phyloP scores from a whole-genome alignment of 2,329 filamentous ascomycete genomes.

The Diplodia corticola region DNA sequence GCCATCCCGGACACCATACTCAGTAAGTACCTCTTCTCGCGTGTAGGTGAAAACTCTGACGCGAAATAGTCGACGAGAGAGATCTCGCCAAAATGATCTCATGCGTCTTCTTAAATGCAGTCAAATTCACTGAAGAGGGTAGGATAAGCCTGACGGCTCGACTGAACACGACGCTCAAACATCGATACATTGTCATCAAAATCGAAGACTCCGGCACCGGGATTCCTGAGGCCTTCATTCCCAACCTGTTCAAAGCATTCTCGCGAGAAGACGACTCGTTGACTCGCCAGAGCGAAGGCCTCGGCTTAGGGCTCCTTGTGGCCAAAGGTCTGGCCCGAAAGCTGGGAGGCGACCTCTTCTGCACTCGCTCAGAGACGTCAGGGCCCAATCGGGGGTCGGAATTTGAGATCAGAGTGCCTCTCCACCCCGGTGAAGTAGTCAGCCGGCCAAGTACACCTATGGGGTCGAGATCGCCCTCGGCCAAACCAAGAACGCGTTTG shows the following conservation, averaged over 20 bases:
- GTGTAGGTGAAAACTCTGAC: conserved; percentile 25
- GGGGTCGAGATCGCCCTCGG: conserved; percentile 13
- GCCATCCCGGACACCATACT: conserved; percentile 56
- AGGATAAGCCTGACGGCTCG: conserved; percentile 58
- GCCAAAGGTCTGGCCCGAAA: conserved; percentile 69
- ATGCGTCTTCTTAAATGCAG: conserved; percentile 64
- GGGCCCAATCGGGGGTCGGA: conserved; percentile 64
- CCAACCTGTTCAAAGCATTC: conserved; percentile 69
- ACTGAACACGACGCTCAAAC: conserved; percentile 47
- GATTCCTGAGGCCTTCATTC: conserved; percentile 66
- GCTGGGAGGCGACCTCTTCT: conserved; percentile 67
- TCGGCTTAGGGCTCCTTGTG: conserved; percentile 69
- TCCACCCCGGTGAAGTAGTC: conserved; percentile 52
- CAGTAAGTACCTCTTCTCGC: conserved; percentile 32
- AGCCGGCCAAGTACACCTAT: conserved; percentile 11
- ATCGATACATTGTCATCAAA: conserved; percentile 60
- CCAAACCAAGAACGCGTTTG: conserved; percentile 21
- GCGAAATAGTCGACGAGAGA: conserved; percentile 55
- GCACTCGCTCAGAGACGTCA: conserved; percentile 62
- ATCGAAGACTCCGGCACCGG: conserved; percentile 68
- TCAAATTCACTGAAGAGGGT: conserved; percentile 70
- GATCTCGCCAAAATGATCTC: conserved; percentile 65
- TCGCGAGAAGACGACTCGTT: conserved; percentile 68
- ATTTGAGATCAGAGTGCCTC: conserved; percentile 67
- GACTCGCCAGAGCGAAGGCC: conserved; percentile 66